Conservation (phyloP, 371 early-diverging fungal genomes). For the Syncephalis plumigaleata region DNA sequence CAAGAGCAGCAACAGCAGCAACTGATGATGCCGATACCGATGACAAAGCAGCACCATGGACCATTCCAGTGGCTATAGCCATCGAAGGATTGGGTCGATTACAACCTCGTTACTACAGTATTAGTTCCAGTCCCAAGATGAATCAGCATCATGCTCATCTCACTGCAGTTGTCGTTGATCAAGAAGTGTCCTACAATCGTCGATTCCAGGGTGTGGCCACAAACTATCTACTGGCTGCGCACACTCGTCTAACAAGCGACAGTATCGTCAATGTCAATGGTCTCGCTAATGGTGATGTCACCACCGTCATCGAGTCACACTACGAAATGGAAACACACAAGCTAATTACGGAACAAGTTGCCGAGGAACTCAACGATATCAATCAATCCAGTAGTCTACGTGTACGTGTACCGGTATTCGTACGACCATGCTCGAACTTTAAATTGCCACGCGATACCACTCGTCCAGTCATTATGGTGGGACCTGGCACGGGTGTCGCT, state of each 20-base stretch:
- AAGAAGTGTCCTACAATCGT: too few species aligned
- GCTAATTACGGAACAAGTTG: neutral
- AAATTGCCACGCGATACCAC: conserved; percentile 59
- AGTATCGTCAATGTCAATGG: neutral
- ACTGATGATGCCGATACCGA: conserved; percentile 7
- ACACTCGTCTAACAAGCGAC: neutral
- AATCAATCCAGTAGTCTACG: conserved; percentile 11
- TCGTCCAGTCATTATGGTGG: conserved; percentile 88
- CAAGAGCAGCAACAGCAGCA: conserved; percentile 9
- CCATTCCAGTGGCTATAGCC: conserved; percentile 49
- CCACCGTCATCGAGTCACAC: too few species aligned
- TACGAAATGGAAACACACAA: too few species aligned
- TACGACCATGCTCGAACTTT: conserved; percentile 68
- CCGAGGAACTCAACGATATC: conserved; percentile 15
- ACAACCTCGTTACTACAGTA: conserved; percentile 87
- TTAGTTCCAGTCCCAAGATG: conserved; percentile 64
- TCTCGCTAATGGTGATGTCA: too few species aligned
- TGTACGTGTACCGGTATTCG: conserved; percentile 57
- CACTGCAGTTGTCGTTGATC: conserved; percentile 65
- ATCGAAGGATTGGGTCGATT: conserved; percentile 66
- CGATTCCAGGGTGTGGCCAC: conserved; percentile 67
- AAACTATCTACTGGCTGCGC: conserved; percentile 33
- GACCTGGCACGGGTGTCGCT: conserved; percentile 96
- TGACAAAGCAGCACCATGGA: neutral
- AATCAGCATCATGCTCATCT: conserved; percentile 51